Conservation (phyloP, 2,329 filamentous ascomycete genomes). For the Penicillium sp. region DNA sequence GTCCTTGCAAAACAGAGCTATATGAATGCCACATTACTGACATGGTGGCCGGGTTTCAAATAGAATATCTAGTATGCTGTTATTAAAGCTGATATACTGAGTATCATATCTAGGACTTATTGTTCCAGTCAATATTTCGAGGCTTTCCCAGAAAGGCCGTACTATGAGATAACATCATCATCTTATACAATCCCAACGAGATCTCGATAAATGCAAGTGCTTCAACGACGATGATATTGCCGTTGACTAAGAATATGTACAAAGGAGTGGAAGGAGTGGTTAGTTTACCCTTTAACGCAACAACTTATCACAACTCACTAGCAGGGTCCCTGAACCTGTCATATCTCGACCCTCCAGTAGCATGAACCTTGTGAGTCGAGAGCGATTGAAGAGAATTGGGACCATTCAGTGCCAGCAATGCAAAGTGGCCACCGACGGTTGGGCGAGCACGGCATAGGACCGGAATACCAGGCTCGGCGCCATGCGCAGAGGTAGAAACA, state of each 20-base stretch:
- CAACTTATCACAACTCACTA: slow-evolving; percentile 21
- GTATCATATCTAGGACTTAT: no score
- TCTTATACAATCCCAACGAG: neutral
- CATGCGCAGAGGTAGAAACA: slow-evolving; percentile 42
- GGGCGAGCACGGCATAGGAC: slow-evolving; percentile 48
- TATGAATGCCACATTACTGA: no score
- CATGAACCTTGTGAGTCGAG: slow-evolving; percentile 2
- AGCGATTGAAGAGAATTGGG: slow-evolving; percentile 33
- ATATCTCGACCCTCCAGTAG: neutral
- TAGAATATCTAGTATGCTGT: no score
- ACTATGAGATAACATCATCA: neutral
- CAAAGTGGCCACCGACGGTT: slow-evolving; percentile 53
- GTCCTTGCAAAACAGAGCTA: neutral
- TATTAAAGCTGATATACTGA: no score
- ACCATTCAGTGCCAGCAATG: slow-evolving; percentile 47
- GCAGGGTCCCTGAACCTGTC: slow-evolving; percentile 17
- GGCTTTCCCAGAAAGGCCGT: neutral
- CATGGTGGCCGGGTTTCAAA: no score
- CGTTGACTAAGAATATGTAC: neutral
- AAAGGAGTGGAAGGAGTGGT: neutral
- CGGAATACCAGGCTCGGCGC: slow-evolving; percentile 39
- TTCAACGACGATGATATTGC: neutral
- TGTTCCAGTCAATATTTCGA: neutral
- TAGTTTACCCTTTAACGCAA: neutral
- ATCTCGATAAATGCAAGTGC: neutral